A percentile compares a stretch with the other conserved stretches of the same genome.
These are phyloP conservation scores for Corrigiola litoralis DNA, from an alignment of 179 eudicot genomes.

Conservation along the genomic window DNA sequence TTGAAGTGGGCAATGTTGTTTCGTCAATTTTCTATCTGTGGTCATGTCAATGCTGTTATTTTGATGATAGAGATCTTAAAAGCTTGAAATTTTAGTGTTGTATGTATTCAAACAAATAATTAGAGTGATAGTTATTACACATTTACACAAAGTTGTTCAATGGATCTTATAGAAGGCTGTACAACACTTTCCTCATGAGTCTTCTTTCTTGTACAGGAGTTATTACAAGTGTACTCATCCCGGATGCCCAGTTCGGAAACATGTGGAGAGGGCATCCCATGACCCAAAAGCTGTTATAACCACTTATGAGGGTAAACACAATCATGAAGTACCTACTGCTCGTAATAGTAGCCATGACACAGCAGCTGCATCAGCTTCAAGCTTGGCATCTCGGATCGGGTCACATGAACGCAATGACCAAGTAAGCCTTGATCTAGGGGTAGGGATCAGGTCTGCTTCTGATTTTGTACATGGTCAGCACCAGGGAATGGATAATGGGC, in stretches of 20 bases:
- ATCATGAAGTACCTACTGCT: conserved; percentile 77
- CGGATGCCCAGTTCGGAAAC: conserved; percentile 87
- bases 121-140: neutral
- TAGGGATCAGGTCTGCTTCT: conserved; percentile 49
- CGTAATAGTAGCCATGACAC: conserved; percentile 60
- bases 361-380: conserved; percentile 26
- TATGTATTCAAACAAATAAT: no score
- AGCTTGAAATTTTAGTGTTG: no score
- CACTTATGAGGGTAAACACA: conserved; percentile 83
- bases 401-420: conserved; percentile 38
- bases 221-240: conserved; percentile 84
- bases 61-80: no score
- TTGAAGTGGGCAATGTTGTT: no score
- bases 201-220: conserved; percentile 47
- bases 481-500: conserved; percentile 29
- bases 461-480: conserved; percentile 32
- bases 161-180: neutral
- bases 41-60: no score
- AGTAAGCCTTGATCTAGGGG: conserved; percentile 82
- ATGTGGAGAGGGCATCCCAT: conserved; percentile 86
- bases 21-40: no score
- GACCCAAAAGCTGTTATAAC: conserved; percentile 88
- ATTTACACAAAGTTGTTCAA: neutral
- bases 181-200: neutral
- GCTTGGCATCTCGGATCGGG: conserved; percentile 34